A percentile compares a stretch with the other conserved stretches of the same genome.
Evolutionary conservation across 768 basidiomycete genomes (phyloP).

Genomic region (Tulasnella sp.): DNA sequence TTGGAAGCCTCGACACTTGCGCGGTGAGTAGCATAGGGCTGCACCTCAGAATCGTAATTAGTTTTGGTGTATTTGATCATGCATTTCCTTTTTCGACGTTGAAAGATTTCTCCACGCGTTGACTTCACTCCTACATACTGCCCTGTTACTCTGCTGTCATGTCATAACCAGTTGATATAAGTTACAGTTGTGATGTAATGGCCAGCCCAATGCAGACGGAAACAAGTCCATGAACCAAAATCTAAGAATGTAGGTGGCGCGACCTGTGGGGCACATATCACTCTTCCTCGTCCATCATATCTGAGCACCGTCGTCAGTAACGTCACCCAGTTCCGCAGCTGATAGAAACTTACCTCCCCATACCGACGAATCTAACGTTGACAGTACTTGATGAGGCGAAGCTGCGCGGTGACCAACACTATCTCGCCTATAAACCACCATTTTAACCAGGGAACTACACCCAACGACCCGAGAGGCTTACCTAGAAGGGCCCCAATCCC

Average conservation of each 20-base stretch:
- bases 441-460: background rate
- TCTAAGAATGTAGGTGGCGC: slow-evolving; percentile 19
- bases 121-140: background rate
- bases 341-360: slow-evolving; percentile 50
- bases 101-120: too few relatives aligned
- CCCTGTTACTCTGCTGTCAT: background rate
- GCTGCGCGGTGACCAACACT: slow-evolving; percentile 22
- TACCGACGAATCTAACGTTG: slow-evolving; percentile 53
- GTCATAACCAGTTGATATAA: slow-evolving; percentile 16
- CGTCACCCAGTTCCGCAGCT: background rate
- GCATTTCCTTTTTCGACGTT: background rate
- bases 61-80: background rate
- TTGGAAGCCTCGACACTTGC: slow-evolving; percentile 11
- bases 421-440: slow-evolving; percentile 26
- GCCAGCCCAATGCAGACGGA: slow-evolving; percentile 25
- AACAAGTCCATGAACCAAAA: slow-evolving; percentile 21
- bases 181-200: slow-evolving; percentile 25
- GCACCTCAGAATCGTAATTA: background rate
- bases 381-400: slow-evolving; percentile 38
- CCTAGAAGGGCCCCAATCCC: slow-evolving; percentile 39
- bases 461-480: slow-evolving; percentile 28
- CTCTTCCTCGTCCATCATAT: slow-evolving; percentile 40
- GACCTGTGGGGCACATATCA: slow-evolving; percentile 26
- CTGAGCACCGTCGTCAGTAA: slow-evolving; percentile 18
- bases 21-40: background rate